A percentile compares a stretch with the other conserved stretches of the same genome.
These are phyloP conservation scores for Alloascoidea hylecoeti DNA, from an alignment of 805 yeast genomes.

Conservation along the genomic window DNA sequence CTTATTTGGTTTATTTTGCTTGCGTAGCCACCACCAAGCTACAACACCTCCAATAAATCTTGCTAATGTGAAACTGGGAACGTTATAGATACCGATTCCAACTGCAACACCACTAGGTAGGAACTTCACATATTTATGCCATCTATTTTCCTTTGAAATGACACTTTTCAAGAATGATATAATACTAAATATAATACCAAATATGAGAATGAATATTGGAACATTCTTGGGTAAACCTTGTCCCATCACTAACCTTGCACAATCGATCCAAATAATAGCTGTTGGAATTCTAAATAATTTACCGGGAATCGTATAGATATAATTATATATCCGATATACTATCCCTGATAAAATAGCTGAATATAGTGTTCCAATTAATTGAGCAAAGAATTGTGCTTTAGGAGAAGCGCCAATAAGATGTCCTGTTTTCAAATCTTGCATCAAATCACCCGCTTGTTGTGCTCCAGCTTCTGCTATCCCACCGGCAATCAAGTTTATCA, in stretches of 20 bases:
- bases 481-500: constrained; percentile 84
- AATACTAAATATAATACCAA: constrained; percentile 56
- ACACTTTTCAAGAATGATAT: constrained; percentile 53
- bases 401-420: constrained; percentile 88
- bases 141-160: constrained; percentile 24
- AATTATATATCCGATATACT: constrained; percentile 72
- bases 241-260: constrained; percentile 87
- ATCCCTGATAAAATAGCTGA: constrained; percentile 67
- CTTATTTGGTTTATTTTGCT: constrained; percentile 6
- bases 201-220: constrained; percentile 36
- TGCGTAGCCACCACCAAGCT: constrained; percentile 42
- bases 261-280: constrained; percentile 93
- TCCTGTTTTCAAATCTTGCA: constrained; percentile 96
- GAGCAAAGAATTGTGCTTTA: constrained; percentile 82
- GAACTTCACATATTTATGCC: constrained; percentile 21
- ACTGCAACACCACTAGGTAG: constrained; percentile 95
- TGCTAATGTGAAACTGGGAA: constrained; percentile 89
- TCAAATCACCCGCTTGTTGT: constrained; percentile 95
- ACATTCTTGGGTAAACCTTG: constrained; percentile 80
- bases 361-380: constrained; percentile 76
- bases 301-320: constrained; percentile 78
- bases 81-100: constrained; percentile 90
- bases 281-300: constrained; percentile 79
- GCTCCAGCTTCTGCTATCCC: constrained; percentile 98
- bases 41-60: constrained; percentile 80